Evolutionary conservation across 2,329 filamentous ascomycete genomes (phyloP), one percentile per base, ranked within the genome.

Genomic region (Cryphonectria carpinicola): DNA sequence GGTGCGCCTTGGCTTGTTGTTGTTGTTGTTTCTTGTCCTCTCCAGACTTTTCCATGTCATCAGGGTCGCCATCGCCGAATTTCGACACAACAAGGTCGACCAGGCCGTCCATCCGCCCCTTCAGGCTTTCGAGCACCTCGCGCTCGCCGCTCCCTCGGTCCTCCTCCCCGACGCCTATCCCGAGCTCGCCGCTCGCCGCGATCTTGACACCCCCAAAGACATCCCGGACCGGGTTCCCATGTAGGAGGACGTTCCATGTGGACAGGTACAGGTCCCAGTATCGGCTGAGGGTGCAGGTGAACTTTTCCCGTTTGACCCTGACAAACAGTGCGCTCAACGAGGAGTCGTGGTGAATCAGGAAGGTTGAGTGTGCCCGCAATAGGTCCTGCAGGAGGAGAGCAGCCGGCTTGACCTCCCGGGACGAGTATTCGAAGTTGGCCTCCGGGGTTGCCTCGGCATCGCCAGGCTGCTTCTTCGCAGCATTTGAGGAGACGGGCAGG

Each of bases 161-260:
- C 82, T 98, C 96, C 79, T 98, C 96, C 25, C 96, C 96, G 1
- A 98, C 96, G 0, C 96, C 96, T 62, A 98, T 89, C 22, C 96
- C 96, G 37, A 98, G 87, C 81, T 98, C 95, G 25, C 96, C 95
- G 46, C 93, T 94, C 8, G 92, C 93, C 17, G 95, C 93, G 43
- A 99, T 85, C 80, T 97, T 97, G 77, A 97, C 89, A 7, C 93
- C 94, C 14, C 91, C 89, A 76, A 94, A 94, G 6, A 97, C 85
- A 73, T 91, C 91, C 1, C 92, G 88, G 1, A 91, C 90, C 0
- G 96, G 96, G 76, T 97, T 98, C 11, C 94, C 95, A 77, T 95
- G 93, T 58, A 99, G 85, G 74, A 97, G 87, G 17, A 98, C 92
- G 75, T 95, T 94, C 96, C 96, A 99, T 0, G 89, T 90, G 0